A percentile compares a stretch with the other conserved stretches of the same genome.
Conservation (phyloP, 306 rosid species). For the Prosopis cineraria region DNA sequence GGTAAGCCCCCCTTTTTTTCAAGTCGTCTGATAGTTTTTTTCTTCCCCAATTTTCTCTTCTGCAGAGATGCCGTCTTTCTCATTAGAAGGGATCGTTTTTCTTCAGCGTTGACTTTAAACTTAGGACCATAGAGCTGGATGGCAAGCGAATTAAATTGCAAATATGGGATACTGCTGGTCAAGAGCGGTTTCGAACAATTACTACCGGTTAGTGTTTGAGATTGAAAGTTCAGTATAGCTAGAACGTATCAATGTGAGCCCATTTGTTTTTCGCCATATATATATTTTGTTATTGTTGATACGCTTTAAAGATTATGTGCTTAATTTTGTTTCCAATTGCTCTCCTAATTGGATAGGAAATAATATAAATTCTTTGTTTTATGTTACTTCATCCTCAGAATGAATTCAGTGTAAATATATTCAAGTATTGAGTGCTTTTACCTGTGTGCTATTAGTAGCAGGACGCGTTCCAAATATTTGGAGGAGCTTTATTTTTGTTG, state of each 20-base stretch:
- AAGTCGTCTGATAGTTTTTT: neutral
- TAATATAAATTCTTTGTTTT: neutral
- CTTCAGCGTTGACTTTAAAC: slow-evolving; percentile 80
- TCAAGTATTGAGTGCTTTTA: neutral
- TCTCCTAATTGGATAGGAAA: slow-evolving; percentile 18
- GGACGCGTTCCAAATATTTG: slow-evolving; percentile 14
- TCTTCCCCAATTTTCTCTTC: slow-evolving; percentile 1
- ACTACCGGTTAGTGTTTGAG: slow-evolving; percentile 67
- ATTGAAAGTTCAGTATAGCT: slow-evolving; percentile 4
- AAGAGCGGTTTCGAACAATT: slow-evolving; percentile 81
- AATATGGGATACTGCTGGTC: slow-evolving; percentile 94
- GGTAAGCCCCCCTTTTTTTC: slow-evolving; percentile 48
- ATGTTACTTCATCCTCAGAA: neutral
- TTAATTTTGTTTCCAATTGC: neutral
- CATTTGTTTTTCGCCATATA: neutral
- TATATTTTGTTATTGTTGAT: neutral
- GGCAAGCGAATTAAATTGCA: slow-evolving; percentile 78
- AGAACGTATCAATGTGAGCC: neutral
- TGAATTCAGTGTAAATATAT: neutral
- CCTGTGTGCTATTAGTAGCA: neutral
- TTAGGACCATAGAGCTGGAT: slow-evolving; percentile 89
- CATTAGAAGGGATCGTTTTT: slow-evolving; percentile 31
- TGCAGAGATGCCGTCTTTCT: slow-evolving; percentile 28
- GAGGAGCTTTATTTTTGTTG: slow-evolving; percentile 11
- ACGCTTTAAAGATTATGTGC: neutral